A percentile compares a stretch with the other conserved stretches of the same genome.
Conservation (phyloP, 352 stramenopile species). For the Phytophthora foliorum region DNA sequence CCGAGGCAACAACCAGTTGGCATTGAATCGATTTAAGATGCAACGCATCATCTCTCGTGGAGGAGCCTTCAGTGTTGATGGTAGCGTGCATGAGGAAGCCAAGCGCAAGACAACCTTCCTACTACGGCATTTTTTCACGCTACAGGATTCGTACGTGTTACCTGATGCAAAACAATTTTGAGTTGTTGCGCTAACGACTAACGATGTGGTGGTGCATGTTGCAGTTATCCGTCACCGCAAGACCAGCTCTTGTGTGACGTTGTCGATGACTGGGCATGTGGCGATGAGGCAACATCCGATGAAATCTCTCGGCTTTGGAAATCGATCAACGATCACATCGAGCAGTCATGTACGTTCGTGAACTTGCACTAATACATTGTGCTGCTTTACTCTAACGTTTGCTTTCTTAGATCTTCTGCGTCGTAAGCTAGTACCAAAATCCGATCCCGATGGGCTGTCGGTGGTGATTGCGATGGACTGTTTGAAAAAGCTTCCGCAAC, state of each 20-base stretch:
- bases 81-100: constrained; percentile 52
- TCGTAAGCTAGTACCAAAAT: constrained; percentile 51
- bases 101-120: constrained; percentile 80
- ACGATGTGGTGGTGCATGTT: neutral
- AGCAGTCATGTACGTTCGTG: constrained; percentile 65
- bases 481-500: constrained; percentile 61
- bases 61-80: constrained; percentile 48
- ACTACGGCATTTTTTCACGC: constrained; percentile 74
- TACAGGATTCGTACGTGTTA: constrained; percentile 41
- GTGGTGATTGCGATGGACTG: constrained; percentile 80
- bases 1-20: constrained; percentile 43
- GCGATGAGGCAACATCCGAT: constrained; percentile 43
- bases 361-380: neutral
- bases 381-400: constrained; percentile 1
- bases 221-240: constrained; percentile 34
- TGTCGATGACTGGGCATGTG: constrained; percentile 70
- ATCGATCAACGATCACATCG: constrained; percentile 71
- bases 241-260: constrained; percentile 67
- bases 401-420: constrained; percentile 63
- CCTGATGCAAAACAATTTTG: neutral
- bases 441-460: constrained; percentile 60
- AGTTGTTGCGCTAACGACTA: constrained; percentile 3
- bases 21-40: constrained; percentile 48
- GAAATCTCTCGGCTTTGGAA: constrained; percentile 71
- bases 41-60: constrained; percentile 54